These are phyloP conservation scores for Suhomyces pyralidae DNA, from an alignment of 805 yeast species.

Conservation along the genomic window DNA sequence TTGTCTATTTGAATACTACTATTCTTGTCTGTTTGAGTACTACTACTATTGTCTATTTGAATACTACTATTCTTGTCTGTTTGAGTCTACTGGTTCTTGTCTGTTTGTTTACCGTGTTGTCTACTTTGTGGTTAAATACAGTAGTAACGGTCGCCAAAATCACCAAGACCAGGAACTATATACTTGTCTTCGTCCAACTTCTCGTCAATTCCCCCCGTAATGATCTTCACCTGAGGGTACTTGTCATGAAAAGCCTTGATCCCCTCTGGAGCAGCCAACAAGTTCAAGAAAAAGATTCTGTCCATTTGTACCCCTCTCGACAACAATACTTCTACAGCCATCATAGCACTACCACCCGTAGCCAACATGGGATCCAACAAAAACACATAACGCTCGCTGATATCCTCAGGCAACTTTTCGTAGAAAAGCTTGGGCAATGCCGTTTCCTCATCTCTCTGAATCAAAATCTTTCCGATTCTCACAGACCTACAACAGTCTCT, in stretches of 20 bases:
- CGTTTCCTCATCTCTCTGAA: conserved; percentile 98
- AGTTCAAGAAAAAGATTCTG: conserved; percentile 83
- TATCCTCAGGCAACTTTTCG: conserved; percentile 92
- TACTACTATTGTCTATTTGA: too few species aligned
- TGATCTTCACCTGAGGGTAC: conserved; percentile 82
- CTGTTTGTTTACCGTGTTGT: too few species aligned
- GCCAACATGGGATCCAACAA: conserved; percentile 97
- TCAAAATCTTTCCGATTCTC: conserved; percentile 91
- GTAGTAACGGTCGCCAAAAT: conserved; percentile 96
- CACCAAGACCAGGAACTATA: conserved; percentile 94
- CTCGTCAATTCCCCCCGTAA: conserved; percentile 91
- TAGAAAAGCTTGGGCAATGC: conserved; percentile 89
- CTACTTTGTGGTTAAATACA: conserved; percentile 38
- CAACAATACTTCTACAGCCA: conserved; percentile 91
- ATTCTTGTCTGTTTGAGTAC: too few species aligned
- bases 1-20: too few species aligned
- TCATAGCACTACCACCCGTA: conserved; percentile 96
- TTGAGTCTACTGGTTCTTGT: too few species aligned
- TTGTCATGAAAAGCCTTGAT: conserved; percentile 69
- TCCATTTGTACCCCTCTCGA: conserved; percentile 85
- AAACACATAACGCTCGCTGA: conserved; percentile 82
- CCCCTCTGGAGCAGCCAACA: conserved; percentile 95
- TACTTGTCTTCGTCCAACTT: conserved; percentile 81
- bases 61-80: too few species aligned
- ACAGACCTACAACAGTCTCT: conserved; percentile 97